Evolutionary conservation across 306 rosid genomes (phyloP), one percentile per base, ranked within the genome.

Genomic region (Canavalia gladiata): DNA sequence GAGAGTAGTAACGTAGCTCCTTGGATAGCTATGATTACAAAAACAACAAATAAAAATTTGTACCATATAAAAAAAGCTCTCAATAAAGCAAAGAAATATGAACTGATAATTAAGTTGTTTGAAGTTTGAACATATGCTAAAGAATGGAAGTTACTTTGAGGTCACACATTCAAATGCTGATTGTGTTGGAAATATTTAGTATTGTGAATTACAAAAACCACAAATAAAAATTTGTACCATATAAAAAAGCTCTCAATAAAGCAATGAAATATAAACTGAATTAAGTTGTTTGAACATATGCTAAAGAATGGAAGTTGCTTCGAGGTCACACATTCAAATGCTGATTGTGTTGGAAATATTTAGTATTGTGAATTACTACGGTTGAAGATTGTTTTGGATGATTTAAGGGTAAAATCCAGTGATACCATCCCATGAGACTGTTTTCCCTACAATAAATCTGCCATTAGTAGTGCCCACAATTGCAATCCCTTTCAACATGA

Each of bases 1-100:
- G 87, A 87, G 66, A 93, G 89, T 70, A 95, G 87, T 39, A 87
- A 79, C 1, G 76, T 83, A 35, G 98, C 99, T 46, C 98, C 99
- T 66, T 83, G 85, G 70, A 29, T 69, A 55, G 90, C 99, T 95
- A 84, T 29, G 68, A 72, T 60, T 68, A 75, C 58, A 68, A 81
- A 75, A 85, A 46, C 35, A 56, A 76, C 50, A 66, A 9, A 55
- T 55, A 75, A 43, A 54, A 66, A 37, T 65, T 70, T 79, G 41
- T 49, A 70, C 13, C 31, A 62, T 47, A 37, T 56, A 8, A 72
- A 68, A 49, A n/a, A 63, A 34, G 50, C 56, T 75, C 66, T 65
- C 56, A 55, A 34, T 62, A 79, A 60, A 65, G 76, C 43, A 83
- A 35, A 57, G 50, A 39, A 72, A 29, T 72, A 50, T 12, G 29